Evolutionary conservation across 148 eudicot species (phyloP).

Genomic region (Pouteria glomerata): DNA sequence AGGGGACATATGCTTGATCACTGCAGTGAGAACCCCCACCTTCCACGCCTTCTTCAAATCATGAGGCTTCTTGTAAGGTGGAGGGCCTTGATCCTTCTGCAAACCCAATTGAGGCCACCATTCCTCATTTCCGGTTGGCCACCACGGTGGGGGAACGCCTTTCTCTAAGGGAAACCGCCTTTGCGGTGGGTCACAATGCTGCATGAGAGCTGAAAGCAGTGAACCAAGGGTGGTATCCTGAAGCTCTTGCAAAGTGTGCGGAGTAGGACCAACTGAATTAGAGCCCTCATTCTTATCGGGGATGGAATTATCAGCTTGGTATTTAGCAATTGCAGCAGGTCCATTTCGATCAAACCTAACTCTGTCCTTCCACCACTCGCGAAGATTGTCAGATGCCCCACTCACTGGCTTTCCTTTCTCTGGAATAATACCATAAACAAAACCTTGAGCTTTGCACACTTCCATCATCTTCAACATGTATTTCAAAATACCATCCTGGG

Average conservation of each 20-base stretch:
- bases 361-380: slow-evolving; percentile 48
- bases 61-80: slow-evolving; percentile 47
- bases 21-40: slow-evolving; percentile 37
- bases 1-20: slow-evolving; percentile 40
- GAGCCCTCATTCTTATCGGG: slow-evolving; percentile 16
- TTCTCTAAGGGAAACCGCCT: slow-evolving; percentile 43
- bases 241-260: slow-evolving; percentile 38
- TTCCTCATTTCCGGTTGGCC: slow-evolving; percentile 44
- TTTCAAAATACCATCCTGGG: slow-evolving; percentile 46
- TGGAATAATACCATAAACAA: slow-evolving; percentile 44
- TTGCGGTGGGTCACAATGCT: slow-evolving; percentile 51
- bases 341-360: slow-evolving; percentile 46
- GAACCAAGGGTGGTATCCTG: slow-evolving; percentile 50
- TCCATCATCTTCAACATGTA: slow-evolving; percentile 53
- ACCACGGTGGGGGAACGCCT: slow-evolving; percentile 49
- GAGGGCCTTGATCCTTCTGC: slow-evolving; percentile 30
- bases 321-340: slow-evolving; percentile 35
- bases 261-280: slow-evolving; percentile 18
- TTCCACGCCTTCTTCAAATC: slow-evolving; percentile 44
- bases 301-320: slow-evolving; percentile 23
- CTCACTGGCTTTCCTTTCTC: slow-evolving; percentile 49
- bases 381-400: slow-evolving; percentile 45
- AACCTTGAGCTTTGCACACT: slow-evolving; percentile 45
- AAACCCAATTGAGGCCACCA: slow-evolving; percentile 40
- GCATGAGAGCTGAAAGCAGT: slow-evolving; percentile 41